These are phyloP conservation scores for Vigna nakashimae DNA, from an alignment of 306 rosid species.

Conservation along the genomic window DNA sequence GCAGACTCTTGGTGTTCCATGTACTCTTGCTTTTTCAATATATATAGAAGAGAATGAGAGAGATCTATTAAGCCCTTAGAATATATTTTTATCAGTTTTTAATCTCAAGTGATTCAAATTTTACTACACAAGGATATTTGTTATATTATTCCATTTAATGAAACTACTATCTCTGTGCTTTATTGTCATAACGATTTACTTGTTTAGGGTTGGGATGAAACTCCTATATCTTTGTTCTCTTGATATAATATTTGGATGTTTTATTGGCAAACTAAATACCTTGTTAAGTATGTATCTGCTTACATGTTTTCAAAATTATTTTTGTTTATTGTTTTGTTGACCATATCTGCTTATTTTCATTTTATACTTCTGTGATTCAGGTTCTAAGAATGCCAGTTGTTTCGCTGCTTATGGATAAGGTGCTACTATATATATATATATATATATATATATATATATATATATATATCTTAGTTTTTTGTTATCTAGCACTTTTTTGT, in stretches of 20 bases:
- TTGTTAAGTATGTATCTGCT: conserved; percentile 12
- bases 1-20: too few relatives aligned
- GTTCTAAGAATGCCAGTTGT: conserved; percentile 87
- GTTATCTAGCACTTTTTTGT: conserved; percentile 25
- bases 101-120: background rate
- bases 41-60: too few relatives aligned
- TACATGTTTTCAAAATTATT: background rate
- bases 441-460: background rate
- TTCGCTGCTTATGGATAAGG: conserved; percentile 84
- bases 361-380: conserved; percentile 56
- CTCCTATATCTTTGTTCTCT: conserved; percentile 27
- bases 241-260: conserved; percentile 24
- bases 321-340: conserved; percentile 31
- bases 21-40: too few relatives aligned
- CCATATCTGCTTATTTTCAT: conserved; percentile 39
- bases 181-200: background rate
- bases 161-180: conserved; percentile 3
- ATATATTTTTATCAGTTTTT: too few relatives aligned
- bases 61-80: too few relatives aligned
- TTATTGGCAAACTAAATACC: conserved; percentile 23
- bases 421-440: conserved; percentile 30
- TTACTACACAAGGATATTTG: conserved; percentile 2
- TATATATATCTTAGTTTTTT: conserved; percentile 18
- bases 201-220: conserved; percentile 32
- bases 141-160: background rate